Evolutionary conservation across 495 filamentous ascomycete genomes (phyloP), one percentile per base, ranked within the genome.

Genomic region (Trichoderma reesei): DNA sequence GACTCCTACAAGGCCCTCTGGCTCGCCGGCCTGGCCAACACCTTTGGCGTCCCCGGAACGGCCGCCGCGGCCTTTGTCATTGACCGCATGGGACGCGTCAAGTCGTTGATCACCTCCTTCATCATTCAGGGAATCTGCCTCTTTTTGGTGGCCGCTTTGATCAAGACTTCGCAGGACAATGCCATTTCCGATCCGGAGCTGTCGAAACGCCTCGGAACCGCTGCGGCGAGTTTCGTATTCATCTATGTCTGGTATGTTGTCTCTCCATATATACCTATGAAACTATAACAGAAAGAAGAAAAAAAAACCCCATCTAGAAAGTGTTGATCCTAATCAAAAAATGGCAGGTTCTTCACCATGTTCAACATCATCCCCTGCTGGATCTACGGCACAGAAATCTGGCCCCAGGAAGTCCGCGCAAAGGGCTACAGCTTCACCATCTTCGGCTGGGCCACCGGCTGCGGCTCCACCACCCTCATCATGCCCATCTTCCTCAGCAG

Each of bases 401-500:
- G 89, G 72, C 87, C 87, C 0, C 73, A 89, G 26, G 79, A 85
- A 37, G 81, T 88, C 11, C 83, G 87, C 31, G 87, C 86, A 4
- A 84, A 85, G 38, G 87, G 87, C n/a, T 89, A 88, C 60, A 84
- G 87, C 34, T 89, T 86, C 83, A 86, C 86, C 67, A 87, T 89
- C 0, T 80, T 90, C 3, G 86, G 87, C n/a, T 90, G 87, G 86
- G 83, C 80, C 64, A 87, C 89, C 39, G 86, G 85, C n/a, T 88
- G 88, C 65, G 86, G 65, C 16, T 77, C 85, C 41, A 86, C 84
- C 83, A 59, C 83, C 1, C 80, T 88, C 9, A 73, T 87, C 6
- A 86, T 83, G 61, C 86, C 86, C 3, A 78, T 86, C 6, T 85
- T 88, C 78, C 87, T 89, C 70, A 26, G 64, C 62, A 74, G 79